Evolutionary conservation across 768 basidiomycete genomes (phyloP).

Genomic region (Mrakia hoshinonis): DNA sequence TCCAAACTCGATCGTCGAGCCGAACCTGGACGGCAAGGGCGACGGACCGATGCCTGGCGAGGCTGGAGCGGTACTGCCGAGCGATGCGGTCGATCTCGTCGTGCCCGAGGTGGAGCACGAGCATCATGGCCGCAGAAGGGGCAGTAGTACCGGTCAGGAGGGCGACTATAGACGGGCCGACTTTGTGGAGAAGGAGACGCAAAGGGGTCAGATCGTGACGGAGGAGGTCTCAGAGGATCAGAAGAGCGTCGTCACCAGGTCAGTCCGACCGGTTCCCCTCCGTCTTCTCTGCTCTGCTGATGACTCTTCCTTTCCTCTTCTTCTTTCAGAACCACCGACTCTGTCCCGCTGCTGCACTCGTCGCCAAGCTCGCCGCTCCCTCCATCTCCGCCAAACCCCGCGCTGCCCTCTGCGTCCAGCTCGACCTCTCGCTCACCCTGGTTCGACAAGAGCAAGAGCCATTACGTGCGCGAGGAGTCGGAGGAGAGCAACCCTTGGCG

Average conservation of each 20-base stretch:
- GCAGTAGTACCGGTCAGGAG: neutral
- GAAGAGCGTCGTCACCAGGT: neutral
- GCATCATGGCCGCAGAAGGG: neutral
- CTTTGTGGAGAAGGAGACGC: neutral
- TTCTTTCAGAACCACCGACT: neutral
- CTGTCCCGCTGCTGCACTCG: neutral
- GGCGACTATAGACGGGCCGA: neutral
- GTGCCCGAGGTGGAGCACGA: constrained; percentile 40
- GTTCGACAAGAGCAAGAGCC: neutral
- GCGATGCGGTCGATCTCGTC: constrained; percentile 78
- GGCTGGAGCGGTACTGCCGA: constrained; percentile 35
- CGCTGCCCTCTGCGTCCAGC: neutral
- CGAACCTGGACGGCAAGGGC: neutral
- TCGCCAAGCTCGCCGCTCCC: neutral
- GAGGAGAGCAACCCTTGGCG: constrained; percentile 12
- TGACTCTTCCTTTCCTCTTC: neutral
- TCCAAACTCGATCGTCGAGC: constrained; percentile 31
- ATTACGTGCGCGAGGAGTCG: neutral
- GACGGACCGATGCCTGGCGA: neutral
- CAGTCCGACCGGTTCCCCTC: neutral
- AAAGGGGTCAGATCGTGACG: neutral
- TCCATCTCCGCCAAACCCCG: neutral
- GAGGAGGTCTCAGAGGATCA: neutral
- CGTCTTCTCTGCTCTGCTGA: neutral
- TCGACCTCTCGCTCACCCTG: neutral